Evolutionary conservation across 2,329 filamentous ascomycete genomes (phyloP), one percentile per base, ranked within the genome.

Genomic region (Zymoseptoria pseudotritici): DNA sequence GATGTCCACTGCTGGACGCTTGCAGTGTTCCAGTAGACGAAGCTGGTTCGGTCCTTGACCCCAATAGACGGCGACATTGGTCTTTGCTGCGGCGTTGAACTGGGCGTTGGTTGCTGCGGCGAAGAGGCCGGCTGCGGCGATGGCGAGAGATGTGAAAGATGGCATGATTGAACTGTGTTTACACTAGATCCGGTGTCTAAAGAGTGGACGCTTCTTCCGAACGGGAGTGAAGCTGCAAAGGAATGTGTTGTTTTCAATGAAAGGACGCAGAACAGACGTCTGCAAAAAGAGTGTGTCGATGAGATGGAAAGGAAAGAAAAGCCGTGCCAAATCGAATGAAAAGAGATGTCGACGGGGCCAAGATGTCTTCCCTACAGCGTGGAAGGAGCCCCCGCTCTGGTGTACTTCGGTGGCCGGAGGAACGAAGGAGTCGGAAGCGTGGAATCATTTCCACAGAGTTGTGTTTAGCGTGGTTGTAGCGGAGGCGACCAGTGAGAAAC

Each of bases 41-140:
- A 73, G 69, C 64, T 85, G 82, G 57, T 74, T 58, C 11, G 70
- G 61, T 62, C 82, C 82, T 76, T 84, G 81, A 53, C 83, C 82
- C 75, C 78, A 83, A 71, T 84, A 84, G 51, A 82, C 74, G 24
- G 76, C 81, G 53, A 83, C 73, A 65, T 83, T 83, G 49, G 73
- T 75, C 58, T 75, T 78, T 11, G 76, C 71, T 54, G 69, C 63
- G 21, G 73, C 68, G 69, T 78, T 69, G 63, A 81, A 77, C 51
- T 72, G 73, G 60, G 75, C 74, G 52, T 19, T 11, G 50, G 73
- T 73, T 55, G 69, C 69, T 36, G 74, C 69, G 26, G 75, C 69
- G 54, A 63, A 42, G 3, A 61, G 21, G 24, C 49, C 53, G 26
- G 56, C 56, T 19, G 59, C 56, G n/a, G 61, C 36, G 20, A 54